Conservation (phyloP, 2,329 filamentous ascomycete genomes). For the Alternaria dauci region DNA sequence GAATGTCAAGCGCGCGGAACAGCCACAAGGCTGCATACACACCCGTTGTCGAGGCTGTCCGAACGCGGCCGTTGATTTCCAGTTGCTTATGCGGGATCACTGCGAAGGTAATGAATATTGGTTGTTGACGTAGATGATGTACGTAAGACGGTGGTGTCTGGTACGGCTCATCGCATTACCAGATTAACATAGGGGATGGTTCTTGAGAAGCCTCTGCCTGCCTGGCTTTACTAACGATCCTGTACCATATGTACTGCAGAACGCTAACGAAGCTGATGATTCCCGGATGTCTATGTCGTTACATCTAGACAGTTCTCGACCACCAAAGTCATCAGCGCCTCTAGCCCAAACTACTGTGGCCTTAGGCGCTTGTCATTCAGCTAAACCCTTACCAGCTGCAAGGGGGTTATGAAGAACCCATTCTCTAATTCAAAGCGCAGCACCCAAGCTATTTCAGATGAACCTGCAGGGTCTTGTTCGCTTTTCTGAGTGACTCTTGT, state of each 20-base stretch:
- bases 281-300: neutral
- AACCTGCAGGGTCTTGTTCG: neutral
- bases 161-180: neutral
- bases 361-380: neutral
- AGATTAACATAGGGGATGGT: neutral
- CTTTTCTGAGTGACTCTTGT: too few relatives aligned
- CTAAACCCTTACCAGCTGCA: too few relatives aligned
- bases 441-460: neutral
- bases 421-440: neutral
- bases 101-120: neutral
- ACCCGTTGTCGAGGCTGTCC: neutral
- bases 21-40: neutral
- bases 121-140: neutral
- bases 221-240: neutral
- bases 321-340: neutral
- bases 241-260: neutral
- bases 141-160: neutral
- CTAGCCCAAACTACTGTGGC: neutral
- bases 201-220: neutral
- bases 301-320: neutral
- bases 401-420: too few relatives aligned
- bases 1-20: conserved; percentile 1
- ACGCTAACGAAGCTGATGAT: neutral
- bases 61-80: neutral
- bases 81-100: neutral